phyloP scores from a whole-genome alignment of 768 basidiomycete genomes.

The Naganishia kalamii region DNA sequence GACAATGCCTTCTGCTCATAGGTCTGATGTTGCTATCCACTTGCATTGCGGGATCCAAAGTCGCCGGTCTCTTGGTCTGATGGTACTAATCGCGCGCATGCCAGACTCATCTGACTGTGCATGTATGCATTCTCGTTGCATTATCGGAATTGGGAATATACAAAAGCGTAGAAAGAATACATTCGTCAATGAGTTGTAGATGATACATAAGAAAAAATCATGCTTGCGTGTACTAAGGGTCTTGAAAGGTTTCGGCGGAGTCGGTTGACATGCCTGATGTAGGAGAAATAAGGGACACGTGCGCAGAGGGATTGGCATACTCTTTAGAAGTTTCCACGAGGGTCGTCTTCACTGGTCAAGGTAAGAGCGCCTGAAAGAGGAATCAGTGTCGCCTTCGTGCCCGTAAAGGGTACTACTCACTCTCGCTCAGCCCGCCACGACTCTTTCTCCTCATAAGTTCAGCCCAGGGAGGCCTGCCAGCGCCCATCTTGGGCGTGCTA shows the following conservation, averaged over 20 bases:
- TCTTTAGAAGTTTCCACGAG: not conserved
- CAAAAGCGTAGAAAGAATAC: not conserved
- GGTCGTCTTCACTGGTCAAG: conserved; percentile 10
- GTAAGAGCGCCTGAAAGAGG: not conserved
- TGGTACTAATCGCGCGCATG: no score
- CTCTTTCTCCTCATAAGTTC: conserved; percentile 22
- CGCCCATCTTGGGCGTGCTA: conserved; percentile 23
- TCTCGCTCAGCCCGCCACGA: conserved; percentile 24
- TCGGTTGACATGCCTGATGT: not conserved
- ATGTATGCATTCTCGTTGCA: not conserved
- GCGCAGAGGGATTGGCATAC: no score
- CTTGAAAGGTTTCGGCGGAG: not conserved
- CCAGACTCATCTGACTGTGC: no score
- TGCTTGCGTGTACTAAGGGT: not conserved
- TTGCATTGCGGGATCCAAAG: not conserved
- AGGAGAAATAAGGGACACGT: no score
- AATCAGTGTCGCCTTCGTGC: not conserved
- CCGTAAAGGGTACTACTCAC: conserved; percentile 16
- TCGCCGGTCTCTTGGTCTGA: not conserved
- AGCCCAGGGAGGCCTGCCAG: conserved; percentile 10
- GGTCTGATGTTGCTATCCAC: conserved; percentile 8
- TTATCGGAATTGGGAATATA: not conserved
- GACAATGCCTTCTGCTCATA: not conserved
- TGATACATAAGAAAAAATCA: conserved; percentile 1
- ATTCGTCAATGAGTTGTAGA: not conserved